phyloP scores from a whole-genome alignment of 306 rosid species.

The Amphicarpaea edgeworthii region DNA sequence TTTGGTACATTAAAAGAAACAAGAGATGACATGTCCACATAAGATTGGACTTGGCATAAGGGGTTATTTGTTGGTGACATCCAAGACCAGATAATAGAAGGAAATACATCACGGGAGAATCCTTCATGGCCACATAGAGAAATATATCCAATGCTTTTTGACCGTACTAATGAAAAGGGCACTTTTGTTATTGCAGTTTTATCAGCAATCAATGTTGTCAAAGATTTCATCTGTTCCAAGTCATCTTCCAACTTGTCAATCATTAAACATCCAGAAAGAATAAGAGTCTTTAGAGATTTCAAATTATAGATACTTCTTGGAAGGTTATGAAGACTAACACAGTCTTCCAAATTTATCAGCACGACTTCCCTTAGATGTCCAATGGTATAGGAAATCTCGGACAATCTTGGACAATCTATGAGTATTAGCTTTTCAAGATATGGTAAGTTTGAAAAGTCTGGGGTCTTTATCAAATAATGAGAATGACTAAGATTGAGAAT shows the following conservation, averaged over 20 bases:
- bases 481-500: conserved; percentile 53
- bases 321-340: conserved; percentile 31
- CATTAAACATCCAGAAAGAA: conserved; percentile 39
- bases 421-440: conserved; percentile 46
- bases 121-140: conserved; percentile 50
- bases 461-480: conserved; percentile 23
- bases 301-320: conserved; percentile 48
- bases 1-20: neutral
- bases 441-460: conserved; percentile 50
- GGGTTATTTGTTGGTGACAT: conserved; percentile 36
- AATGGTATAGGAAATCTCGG: conserved; percentile 26
- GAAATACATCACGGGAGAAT: conserved; percentile 31
- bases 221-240: conserved; percentile 40
- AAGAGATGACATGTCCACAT: neutral
- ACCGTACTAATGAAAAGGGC: conserved; percentile 18
- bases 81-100: conserved; percentile 44
- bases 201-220: conserved; percentile 42
- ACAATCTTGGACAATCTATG: conserved; percentile 41
- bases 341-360: conserved; percentile 42
- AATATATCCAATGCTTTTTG: conserved; percentile 35
- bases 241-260: conserved; percentile 44
- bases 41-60: neutral
- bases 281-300: conserved; percentile 27
- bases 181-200: conserved; percentile 43
- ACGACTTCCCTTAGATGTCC: conserved; percentile 23